phyloP scores from a whole-genome alignment of 768 basidiomycete genomes.

The Pilatotrama ljubarskyi region DNA sequence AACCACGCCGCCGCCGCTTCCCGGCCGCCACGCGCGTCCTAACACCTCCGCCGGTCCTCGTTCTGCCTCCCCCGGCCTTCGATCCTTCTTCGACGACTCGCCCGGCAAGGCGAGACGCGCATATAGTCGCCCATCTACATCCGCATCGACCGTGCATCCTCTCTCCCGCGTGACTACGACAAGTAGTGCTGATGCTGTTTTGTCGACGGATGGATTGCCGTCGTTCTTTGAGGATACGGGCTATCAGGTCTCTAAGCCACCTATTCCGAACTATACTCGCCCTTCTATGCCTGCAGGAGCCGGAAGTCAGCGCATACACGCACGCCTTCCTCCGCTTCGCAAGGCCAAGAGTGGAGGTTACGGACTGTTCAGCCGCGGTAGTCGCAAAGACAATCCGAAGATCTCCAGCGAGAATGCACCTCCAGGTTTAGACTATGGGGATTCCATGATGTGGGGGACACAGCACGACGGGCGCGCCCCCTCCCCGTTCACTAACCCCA shows the following conservation, averaged over 20 bases:
- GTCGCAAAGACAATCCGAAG: background rate
- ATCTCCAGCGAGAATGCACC: background rate
- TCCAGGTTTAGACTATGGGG: conserved; percentile 7
- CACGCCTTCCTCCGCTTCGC: conserved; percentile 22
- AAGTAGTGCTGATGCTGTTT: background rate
- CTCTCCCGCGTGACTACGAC: conserved; percentile 5
- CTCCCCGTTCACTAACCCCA: conserved; percentile 23
- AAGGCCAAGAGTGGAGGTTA: conserved; percentile 19
- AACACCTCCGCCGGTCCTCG: conserved; percentile 7
- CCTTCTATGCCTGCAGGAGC: conserved; percentile 12
- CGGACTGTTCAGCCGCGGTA: conserved; percentile 2
- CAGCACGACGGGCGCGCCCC: conserved; percentile 13
- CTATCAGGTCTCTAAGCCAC: conserved; percentile 9
- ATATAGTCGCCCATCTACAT: conserved; percentile 17
- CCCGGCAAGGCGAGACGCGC: conserved; percentile 6
- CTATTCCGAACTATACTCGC: conserved; percentile 19
- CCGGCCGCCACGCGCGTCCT: conserved; percentile 5
- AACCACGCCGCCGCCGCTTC: conserved; percentile 7
- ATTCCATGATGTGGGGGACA: background rate
- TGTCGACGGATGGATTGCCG: background rate
- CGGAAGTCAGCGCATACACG: conserved; percentile 9
- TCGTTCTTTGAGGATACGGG: conserved; percentile 25
- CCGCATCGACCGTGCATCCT: conserved; percentile 6
- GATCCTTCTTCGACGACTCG: conserved; percentile 23
- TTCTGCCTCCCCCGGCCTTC: conserved; percentile 4